These are phyloP conservation scores for Polyplosphaeria fusca DNA, from an alignment of 495 filamentous ascomycete species.

Conservation along the genomic window DNA sequence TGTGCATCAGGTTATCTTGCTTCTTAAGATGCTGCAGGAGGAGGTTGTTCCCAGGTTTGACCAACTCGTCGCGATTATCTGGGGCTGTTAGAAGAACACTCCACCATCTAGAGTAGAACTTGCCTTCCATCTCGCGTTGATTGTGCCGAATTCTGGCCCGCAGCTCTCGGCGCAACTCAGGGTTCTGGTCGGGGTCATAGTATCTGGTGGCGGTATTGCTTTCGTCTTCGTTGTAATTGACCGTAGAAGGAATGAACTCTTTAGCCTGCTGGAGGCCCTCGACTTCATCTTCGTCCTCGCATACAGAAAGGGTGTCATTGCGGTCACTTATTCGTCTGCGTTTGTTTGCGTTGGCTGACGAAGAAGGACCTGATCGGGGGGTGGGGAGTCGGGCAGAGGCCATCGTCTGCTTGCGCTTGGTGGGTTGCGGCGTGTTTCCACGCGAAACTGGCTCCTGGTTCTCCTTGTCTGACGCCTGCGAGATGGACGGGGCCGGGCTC, in stretches of 20 bases:
- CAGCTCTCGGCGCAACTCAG: constrained; percentile 68
- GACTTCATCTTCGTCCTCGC: constrained; percentile 44
- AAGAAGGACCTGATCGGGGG: constrained; percentile 7
- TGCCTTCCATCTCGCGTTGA: constrained; percentile 62
- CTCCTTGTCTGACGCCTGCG: constrained; percentile 64
- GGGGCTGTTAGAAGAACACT: constrained; percentile 6
- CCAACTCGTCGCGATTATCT: constrained; percentile 36
- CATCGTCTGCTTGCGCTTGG: constrained; percentile 11
- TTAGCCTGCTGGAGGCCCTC: constrained; percentile 44
- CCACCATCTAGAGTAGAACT: constrained; percentile 3
- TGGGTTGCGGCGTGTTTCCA: constrained; percentile 16
- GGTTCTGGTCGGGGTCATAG: constrained; percentile 88
- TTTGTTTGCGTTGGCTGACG: constrained; percentile 13
- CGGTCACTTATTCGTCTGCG: constrained; percentile 20
- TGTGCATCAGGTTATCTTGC: constrained; percentile 60
- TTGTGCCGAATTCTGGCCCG: constrained; percentile 68
- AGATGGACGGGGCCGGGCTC: constrained; percentile 44
- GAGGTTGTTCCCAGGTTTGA: constrained; percentile 25
- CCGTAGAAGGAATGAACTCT: constrained; percentile 42
- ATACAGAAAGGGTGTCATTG: constrained; percentile 46
- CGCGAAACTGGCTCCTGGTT: constrained; percentile 41
- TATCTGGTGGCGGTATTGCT: constrained; percentile 38
- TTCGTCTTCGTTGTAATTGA: constrained; percentile 8
- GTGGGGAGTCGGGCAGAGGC: constrained; percentile 7
- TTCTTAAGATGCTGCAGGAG: constrained; percentile 59